Evolutionary conservation across 768 basidiomycete genomes (phyloP), one percentile per base, ranked within the genome.

Genomic region (Steccherinum ochraceum): DNA sequence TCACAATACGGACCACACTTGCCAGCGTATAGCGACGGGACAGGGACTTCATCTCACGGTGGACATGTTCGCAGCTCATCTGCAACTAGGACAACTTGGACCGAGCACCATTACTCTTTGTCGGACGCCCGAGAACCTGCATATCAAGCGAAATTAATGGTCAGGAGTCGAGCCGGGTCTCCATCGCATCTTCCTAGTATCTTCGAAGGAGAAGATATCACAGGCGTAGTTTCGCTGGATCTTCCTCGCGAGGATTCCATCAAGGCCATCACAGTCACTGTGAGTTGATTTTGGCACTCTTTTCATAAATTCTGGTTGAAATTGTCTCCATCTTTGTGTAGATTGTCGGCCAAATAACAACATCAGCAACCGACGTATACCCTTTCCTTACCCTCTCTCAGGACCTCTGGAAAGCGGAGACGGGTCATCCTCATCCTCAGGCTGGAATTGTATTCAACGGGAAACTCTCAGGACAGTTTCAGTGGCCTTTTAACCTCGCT

Each of bases 241-340:
- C 24, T 51, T 4, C 5, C 5, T 11, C n/a, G 41, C 20, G 43
- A 51, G 21, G 19, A 43, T 12, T 12, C 21, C 5, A 45, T 51
- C 50, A 51, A 51, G 50, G 40, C 50, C 10, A 23, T 51, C 23
- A 24, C 42, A 3, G 23, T 51, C 16, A 11, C 50, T 12, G 50
- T 51, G 23, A 27, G 50, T 49, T 3, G 35, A 12, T 11, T 45
- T 7, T 40, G 20, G 16, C 42, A 5, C 5, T 18, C 21, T 7
- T 23, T 23, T 43, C n/a, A 10, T 18, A 13, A 5, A 12, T 12
- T 40, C 4, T 39, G 23, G 7, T 11, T 11, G 10, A 12, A 25
- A 23, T 21, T 42, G 12, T 19, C 43, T 19, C 35, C 18, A 18
- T n/a, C 12, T 26, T 19, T n/a, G 16, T 5, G 4, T 21, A 51